Evolutionary conservation across 257 asterid genomes (phyloP).

Genomic region (Apocynum venetum): DNA sequence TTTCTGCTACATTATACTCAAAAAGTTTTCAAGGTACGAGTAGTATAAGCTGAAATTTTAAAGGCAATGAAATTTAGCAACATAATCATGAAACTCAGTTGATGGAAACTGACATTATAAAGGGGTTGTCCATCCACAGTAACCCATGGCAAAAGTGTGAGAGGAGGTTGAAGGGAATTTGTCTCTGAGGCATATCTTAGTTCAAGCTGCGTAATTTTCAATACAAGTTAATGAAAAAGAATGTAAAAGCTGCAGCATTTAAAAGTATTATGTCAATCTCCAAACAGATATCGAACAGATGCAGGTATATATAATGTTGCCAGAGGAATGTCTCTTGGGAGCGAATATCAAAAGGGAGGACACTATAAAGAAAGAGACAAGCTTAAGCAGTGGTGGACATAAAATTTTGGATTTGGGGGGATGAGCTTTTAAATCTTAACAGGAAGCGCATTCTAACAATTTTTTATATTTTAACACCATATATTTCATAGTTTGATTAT

Average conservation of each 20-base stretch:
- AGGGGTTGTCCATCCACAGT: conserved; percentile 82
- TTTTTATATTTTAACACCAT: too few relatives aligned
- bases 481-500: too few relatives aligned
- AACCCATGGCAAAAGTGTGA: conserved; percentile 81
- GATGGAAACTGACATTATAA: conserved; percentile 57
- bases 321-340: too few relatives aligned
- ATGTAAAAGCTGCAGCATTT: neutral
- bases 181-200: conserved; percentile 66
- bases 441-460: too few relatives aligned
- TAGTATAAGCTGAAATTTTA: neutral
- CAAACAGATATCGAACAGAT: neutral
- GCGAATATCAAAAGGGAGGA: too few relatives aligned
- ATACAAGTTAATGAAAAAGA: conserved; percentile 5
- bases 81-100: neutral
- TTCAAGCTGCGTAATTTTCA: conserved; percentile 56
- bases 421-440: too few relatives aligned
- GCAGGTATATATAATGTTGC: neutral
- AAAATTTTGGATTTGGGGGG: too few relatives aligned
- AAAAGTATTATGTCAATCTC: neutral
- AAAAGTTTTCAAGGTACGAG: neutral
- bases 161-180: conserved; percentile 77
- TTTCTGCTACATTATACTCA: neutral
- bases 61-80: neutral
- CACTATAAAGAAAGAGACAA: too few relatives aligned
- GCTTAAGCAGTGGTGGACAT: too few relatives aligned